Conservation (phyloP, 768 basidiomycete species). For the Hydnum rufescens region DNA sequence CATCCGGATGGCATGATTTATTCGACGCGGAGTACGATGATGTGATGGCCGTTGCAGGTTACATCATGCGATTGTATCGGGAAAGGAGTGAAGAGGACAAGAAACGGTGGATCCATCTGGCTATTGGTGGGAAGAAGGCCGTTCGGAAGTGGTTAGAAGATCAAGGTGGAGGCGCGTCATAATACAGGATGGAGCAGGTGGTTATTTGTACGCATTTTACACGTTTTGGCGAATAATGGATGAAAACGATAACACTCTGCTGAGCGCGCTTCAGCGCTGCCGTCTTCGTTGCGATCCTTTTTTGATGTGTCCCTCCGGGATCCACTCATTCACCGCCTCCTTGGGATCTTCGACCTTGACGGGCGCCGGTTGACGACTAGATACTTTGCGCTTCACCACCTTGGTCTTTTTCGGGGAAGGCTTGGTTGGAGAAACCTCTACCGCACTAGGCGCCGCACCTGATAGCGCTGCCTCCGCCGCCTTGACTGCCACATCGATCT, state of each 20-base stretch:
- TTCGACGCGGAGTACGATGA: slow-evolving; percentile 89
- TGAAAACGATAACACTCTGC: too few relatives aligned
- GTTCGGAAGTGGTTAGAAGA: slow-evolving; percentile 71
- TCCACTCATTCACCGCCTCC: slow-evolving; percentile 11
- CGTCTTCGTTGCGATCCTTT: background rate
- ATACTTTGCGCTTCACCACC: too few relatives aligned
- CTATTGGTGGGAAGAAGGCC: slow-evolving; percentile 56
- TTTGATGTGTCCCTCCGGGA: slow-evolving; percentile 5
- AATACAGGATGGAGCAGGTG: too few relatives aligned
- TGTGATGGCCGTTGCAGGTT: slow-evolving; percentile 67
- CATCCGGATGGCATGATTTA: slow-evolving; percentile 76
- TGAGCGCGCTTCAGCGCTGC: background rate
- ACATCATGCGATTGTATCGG: slow-evolving; percentile 64
- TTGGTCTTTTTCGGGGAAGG: too few relatives aligned
- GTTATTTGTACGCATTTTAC: too few relatives aligned
- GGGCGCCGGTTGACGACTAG: too few relatives aligned
- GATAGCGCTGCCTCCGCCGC: background rate
- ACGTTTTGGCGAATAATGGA: too few relatives aligned
- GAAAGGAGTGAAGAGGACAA: slow-evolving; percentile 22
- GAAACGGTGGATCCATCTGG: slow-evolving; percentile 28
- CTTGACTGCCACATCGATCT: slow-evolving; percentile 7
- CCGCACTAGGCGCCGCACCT: background rate
- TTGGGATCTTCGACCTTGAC: too few relatives aligned
- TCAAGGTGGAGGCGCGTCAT: too few relatives aligned
- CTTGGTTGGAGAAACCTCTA: too few relatives aligned